Conservation (phyloP, 768 basidiomycete species). For the Trametes coccinea region DNA sequence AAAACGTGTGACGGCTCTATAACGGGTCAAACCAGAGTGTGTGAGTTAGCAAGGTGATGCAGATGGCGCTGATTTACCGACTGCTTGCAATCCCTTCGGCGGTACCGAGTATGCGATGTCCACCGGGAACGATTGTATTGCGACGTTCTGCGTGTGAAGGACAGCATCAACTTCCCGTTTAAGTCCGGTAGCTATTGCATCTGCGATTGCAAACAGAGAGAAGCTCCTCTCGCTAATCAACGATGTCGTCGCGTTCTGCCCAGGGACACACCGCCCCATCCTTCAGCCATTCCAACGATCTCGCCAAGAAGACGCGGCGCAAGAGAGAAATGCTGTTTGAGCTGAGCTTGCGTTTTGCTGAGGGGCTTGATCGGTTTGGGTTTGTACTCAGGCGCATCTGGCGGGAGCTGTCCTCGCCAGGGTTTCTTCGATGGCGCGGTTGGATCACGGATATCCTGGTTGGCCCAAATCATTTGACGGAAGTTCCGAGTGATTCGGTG, state of each 20-base stretch:
- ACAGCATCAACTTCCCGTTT: too few species aligned
- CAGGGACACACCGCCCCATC: conserved; percentile 47
- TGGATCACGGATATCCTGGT: conserved; percentile 2
- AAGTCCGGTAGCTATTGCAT: background rate
- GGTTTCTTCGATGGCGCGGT: background rate
- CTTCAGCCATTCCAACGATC: conserved; percentile 61
- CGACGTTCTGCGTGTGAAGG: background rate
- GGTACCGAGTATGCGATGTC: too few species aligned
- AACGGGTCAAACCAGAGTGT: too few species aligned
- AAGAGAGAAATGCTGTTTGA: conserved; percentile 34
- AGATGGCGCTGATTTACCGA: too few species aligned
- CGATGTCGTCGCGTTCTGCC: conserved; percentile 41
- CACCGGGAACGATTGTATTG: too few species aligned
- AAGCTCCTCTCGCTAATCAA: background rate
- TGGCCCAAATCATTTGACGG: conserved; percentile 39
- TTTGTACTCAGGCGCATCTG: conserved; percentile 12
- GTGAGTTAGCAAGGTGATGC: too few species aligned
- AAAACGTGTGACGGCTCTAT: too few species aligned
- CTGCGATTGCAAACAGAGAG: background rate
- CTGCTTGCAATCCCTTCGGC: too few species aligned
- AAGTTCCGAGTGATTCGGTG: conserved; percentile 62
- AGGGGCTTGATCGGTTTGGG: conserved; percentile 12
- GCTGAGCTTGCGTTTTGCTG: conserved; percentile 22
- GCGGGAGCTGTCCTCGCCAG: conserved; percentile 19
- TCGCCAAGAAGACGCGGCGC: conserved; percentile 53